Percentiles rank a stretch among this genome's conserved stretches.
Conservation (phyloP, 352 stramenopile species). For the Phytophthora quininea region DNA sequence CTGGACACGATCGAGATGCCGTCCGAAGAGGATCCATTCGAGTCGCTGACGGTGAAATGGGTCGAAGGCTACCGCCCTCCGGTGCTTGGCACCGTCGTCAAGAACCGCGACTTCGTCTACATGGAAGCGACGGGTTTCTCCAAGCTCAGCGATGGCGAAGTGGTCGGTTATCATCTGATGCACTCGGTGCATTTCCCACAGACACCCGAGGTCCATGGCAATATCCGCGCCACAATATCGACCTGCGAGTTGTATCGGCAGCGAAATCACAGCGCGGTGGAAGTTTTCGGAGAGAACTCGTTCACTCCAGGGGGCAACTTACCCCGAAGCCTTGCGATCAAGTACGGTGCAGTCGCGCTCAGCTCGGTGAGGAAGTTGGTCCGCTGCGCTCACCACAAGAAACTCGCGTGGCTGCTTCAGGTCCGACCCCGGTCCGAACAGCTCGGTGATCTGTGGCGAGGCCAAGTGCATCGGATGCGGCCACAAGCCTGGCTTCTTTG, state of each 20-base stretch:
- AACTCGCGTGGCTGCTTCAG: slow-evolving; percentile 48
- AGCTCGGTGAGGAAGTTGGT: slow-evolving; percentile 52
- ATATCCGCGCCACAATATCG: slow-evolving; percentile 59
- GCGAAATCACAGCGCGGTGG: slow-evolving; percentile 47
- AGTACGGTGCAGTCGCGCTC: slow-evolving; percentile 49
- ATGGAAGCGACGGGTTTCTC: slow-evolving; percentile 46
- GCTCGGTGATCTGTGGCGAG: slow-evolving; percentile 19
- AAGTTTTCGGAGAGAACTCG: slow-evolving; percentile 49
- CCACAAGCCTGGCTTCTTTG: slow-evolving; percentile 33
- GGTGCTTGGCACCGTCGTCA: slow-evolving; percentile 35
- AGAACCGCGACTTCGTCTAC: slow-evolving; percentile 44
- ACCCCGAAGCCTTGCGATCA: slow-evolving; percentile 51
- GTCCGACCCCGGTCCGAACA: slow-evolving; percentile 1
- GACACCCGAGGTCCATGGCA: slow-evolving; percentile 39
- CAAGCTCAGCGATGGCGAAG: slow-evolving; percentile 43
- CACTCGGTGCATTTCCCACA: slow-evolving; percentile 68
- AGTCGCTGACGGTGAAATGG: slow-evolving; percentile 61
- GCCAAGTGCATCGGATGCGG: slow-evolving; percentile 35
- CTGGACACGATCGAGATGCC: slow-evolving; percentile 41
- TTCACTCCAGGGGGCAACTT: slow-evolving; percentile 50
- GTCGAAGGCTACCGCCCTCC: slow-evolving; percentile 31
- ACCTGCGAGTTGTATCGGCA: slow-evolving; percentile 61
- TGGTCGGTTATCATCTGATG: slow-evolving; percentile 66
- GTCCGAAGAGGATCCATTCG: slow-evolving; percentile 46
- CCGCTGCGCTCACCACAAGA: slow-evolving; percentile 58